Evolutionary conservation across 2,329 filamentous ascomycete genomes (phyloP), one percentile per base, ranked within the genome.

Genomic region (Stromatinia cepivora): DNA sequence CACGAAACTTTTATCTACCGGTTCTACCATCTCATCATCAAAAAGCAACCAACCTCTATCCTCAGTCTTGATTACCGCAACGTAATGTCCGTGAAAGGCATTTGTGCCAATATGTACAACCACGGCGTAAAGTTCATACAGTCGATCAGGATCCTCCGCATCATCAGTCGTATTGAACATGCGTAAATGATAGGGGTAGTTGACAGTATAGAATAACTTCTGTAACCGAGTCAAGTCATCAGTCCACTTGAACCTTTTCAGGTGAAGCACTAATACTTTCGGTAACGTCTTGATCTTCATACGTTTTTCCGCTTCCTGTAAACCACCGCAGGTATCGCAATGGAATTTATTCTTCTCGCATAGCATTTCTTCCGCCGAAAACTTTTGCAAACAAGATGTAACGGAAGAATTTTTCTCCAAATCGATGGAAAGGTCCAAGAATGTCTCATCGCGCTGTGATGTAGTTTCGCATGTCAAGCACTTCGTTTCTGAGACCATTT

Each of bases 341-440:
- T 99, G 94, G 74, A 99, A 99, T 79, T 99, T 99, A 83, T 99
- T 98, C 71, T 94, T 87, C 81, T 99, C 95, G 78, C 95, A 98
- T 70, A 99, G 86, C 93, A 98, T 97, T 80, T 99, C 95, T 77
- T 98, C 95, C 58, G 95, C 93, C 0, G 95, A 99, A 77, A 99
- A 99, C 76, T 97, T 97, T 70, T 92, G 88, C 73, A 99, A 81
- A 79, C 95, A 99, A 36, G 95, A 94, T 3, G 95, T 98, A 4
- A 99, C 95, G 0, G 95, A 99, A 0, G 94, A 94, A 79, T 98
- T 93, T 77, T 97, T 90, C 74, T 97, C 93, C 17, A 99, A 83
- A 80, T 99, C 95, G 68, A 99, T 97, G 0, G 95, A 98, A 28
- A 99, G 83, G 80, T 99, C 95, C 63, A 99, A 83, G 77, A 99